Evolutionary conservation across 768 basidiomycete species (phyloP).

Genomic region (Boletales sp.): DNA sequence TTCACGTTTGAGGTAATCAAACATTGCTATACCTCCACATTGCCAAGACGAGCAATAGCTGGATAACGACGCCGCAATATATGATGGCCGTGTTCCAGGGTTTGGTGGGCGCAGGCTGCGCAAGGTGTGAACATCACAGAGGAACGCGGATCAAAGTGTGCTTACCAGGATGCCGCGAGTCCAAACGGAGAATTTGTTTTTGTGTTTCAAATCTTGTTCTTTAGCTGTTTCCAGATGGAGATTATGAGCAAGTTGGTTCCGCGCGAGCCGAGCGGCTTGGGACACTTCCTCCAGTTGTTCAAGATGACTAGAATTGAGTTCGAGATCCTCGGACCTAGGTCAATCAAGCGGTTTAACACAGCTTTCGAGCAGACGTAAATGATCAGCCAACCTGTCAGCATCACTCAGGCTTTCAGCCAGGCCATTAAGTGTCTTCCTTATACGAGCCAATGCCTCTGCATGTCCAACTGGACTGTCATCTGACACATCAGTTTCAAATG

Average conservation of each 20-base stretch:
- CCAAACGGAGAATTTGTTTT: conserved; percentile 35
- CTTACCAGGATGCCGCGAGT: conserved; percentile 39
- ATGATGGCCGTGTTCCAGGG: conserved; percentile 30
- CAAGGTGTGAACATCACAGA: conserved; percentile 7
- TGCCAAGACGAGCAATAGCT: conserved; percentile 43
- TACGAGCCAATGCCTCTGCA: conserved; percentile 51
- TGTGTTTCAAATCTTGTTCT: conserved; percentile 34
- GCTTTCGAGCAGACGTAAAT: not conserved
- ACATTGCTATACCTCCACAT: conserved; percentile 56
- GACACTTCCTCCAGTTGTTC: conserved; percentile 53
- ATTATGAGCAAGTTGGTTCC: conserved; percentile 43
- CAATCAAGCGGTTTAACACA: conserved; percentile 3
- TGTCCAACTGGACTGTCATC: conserved; percentile 31
- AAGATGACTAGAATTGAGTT: conserved; percentile 43
- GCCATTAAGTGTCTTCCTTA: conserved; percentile 56
- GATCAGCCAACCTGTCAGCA: conserved; percentile 46
- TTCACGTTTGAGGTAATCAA: not conserved
- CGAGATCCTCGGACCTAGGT: conserved; percentile 37
- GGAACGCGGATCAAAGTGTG: not conserved
- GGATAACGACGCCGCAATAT: conserved; percentile 38
- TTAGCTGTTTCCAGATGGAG: conserved; percentile 38
- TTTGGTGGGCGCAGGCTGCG: conserved; percentile 17
- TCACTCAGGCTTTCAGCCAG: conserved; percentile 55
- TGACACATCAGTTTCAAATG: conserved; percentile 18
- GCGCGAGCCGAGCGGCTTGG: conserved; percentile 44